These are phyloP conservation scores for Beauveria brongniartii DNA, from an alignment of 2,329 filamentous ascomycete species.

Conservation along the genomic window DNA sequence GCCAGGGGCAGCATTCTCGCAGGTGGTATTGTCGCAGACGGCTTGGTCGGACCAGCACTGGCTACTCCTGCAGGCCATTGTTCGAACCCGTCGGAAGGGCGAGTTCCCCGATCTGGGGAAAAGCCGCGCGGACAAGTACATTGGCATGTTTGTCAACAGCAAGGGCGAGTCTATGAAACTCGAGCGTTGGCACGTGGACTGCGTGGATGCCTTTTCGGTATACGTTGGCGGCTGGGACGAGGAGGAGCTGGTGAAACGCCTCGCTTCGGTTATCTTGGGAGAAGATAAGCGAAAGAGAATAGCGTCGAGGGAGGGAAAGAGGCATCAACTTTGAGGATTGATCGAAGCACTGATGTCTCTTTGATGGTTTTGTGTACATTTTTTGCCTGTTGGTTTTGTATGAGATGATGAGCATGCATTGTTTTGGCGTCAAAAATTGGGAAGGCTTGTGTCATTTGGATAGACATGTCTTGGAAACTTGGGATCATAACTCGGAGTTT, in stretches of 20 bases:
- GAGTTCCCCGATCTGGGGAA: constrained; percentile 22
- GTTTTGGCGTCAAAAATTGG: neutral
- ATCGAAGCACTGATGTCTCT: neutral
- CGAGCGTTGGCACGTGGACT: constrained; percentile 49
- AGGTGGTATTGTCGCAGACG: constrained; percentile 28
- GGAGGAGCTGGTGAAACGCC: constrained; percentile 38
- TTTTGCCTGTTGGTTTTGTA: neutral
- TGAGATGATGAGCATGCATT: constrained; percentile 1
- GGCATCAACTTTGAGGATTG: constrained; percentile 13
- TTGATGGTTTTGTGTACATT: neutral
- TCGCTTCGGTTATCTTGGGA: constrained; percentile 45
- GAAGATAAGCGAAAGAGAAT: constrained; percentile 29
- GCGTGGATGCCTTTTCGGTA: constrained; percentile 44
- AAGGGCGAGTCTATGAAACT: constrained; percentile 39
- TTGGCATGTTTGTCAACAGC: constrained; percentile 41
- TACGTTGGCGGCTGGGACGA: constrained; percentile 45
- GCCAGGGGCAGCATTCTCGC: neutral
- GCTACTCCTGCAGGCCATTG: constrained; percentile 42
- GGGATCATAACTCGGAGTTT: neutral
- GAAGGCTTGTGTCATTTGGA: neutral
- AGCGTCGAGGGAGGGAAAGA: constrained; percentile 11
- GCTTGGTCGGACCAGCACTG: constrained; percentile 45
- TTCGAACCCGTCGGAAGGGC: constrained; percentile 39
- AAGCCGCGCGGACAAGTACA: constrained; percentile 26
- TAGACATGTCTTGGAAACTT: neutral